Percentiles rank a stretch among this genome's conserved stretches.
Evolutionary conservation across 2,329 filamentous ascomycete genomes (phyloP).

Genomic region (Colletotrichum acutatum): DNA sequence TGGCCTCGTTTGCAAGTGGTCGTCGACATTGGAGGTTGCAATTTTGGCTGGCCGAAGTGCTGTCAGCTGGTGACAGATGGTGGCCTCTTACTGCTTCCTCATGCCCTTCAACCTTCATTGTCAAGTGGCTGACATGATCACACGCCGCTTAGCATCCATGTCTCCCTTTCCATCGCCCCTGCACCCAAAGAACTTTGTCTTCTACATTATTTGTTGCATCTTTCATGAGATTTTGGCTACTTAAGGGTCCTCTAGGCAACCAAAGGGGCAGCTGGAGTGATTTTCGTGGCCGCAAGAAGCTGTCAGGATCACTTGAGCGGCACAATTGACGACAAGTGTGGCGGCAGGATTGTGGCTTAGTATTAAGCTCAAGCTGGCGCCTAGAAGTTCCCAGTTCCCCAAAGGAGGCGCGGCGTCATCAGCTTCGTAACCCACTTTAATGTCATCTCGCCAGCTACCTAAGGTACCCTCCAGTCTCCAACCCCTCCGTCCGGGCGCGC

Average conservation of each 20-base stretch:
- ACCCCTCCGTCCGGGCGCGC: constrained; percentile 34
- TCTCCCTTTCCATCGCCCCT: no score
- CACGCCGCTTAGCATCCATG: no score
- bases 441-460: constrained; percentile 35
- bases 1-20: background rate
- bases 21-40: background rate
- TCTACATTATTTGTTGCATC: no score
- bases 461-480: background rate
- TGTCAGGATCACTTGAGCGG: background rate
- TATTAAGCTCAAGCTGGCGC: constrained; percentile 15
- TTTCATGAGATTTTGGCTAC: no score
- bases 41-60: background rate
- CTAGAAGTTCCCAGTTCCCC: background rate
- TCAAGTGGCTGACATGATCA: no score
- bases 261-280: background rate
- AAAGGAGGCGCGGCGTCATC: constrained; percentile 36
- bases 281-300: background rate
- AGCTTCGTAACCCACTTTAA: constrained; percentile 37
- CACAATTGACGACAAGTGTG: constrained; percentile 18
- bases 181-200: no score
- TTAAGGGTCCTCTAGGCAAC: no score
- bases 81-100: rapidly evolving
- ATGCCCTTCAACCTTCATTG: background rate
- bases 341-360: constrained; percentile 32
- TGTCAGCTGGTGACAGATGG: background rate